Base-by-base conservation (phyloP, 805 yeast genomes). In the Ogataea pini region DNA sequence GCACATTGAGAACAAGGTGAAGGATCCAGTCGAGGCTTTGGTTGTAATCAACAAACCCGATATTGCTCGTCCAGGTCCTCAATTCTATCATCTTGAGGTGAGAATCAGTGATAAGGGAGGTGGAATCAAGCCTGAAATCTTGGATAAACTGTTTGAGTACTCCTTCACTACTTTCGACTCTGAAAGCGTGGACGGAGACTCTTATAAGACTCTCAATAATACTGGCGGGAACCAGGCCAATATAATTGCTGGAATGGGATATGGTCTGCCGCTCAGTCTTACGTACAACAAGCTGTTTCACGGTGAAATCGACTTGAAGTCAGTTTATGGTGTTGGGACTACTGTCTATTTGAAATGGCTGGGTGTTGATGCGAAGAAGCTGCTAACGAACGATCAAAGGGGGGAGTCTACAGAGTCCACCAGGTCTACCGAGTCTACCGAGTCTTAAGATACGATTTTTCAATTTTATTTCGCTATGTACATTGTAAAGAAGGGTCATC, bases 211-310 rank as follows among this genome's bases (percentile, higher is more conserved):
- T 0, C 67, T 83, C 47, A 85, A 86, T 58, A 79, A 79, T 24
- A 83, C 85, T 1, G 85, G 87, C 1, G 73, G 75, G 38, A 75
- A 76, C 18, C 78, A 57, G 32, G 64, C 65, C 7, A 78, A 78
- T 58, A 72, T 77, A 7, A 81, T 92, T 29, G 96, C 97, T 0
- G 99, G 99, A 0, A 86, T 94, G 87, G 98, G 98, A 0, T 92
- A 89, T 63, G 99, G 99, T 0, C 68, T 92, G 47, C 98, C 98
- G 6, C 71, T 92, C 52, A 86, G 91, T 51, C 72, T 80, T 57
- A 85, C 89, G 0, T 86, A 86, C 58, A 81, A 85, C 25, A 86
- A 82, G 59, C 75, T 85, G 62, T 85, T 86, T 62, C 85, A 85
- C 36, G 94, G 94, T 2, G 72, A 72, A 39, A 72, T 88, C 43